Evolutionary conservation across 176 grass and related monocot species (phyloP), one percentile per base, ranked within the genome.

Genomic region (Neostapfia colusana): DNA sequence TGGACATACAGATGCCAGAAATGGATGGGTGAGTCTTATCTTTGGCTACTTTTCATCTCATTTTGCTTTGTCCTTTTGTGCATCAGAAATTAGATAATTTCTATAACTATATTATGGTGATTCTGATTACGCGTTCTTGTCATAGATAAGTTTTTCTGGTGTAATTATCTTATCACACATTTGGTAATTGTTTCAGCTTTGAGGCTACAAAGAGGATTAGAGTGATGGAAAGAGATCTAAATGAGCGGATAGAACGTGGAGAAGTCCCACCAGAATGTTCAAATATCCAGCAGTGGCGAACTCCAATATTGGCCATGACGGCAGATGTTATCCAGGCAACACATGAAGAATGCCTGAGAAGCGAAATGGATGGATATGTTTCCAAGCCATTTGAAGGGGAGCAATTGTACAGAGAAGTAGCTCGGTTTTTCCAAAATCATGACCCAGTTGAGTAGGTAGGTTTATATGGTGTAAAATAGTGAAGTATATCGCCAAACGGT

Each of bases 1-100:
- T 99, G 96, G 96, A 99, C 75, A 99, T 99, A 86, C 96, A 99
- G 73, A 99, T 99, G 96, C 96, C 96, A 15, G 96, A 99, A 71
- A 99, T 99, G 87, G 96, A 99, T 78, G 96, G 96, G 96, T 99
- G 69, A 73, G 81, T 70, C 5, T 63, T 66, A 60, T 44, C 72
- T 69, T 65, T 62, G 50, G 2, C 25, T 74, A 10, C 21, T 79
- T 31, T 13, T 39, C 60, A 65, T 65, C 7, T n/a, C n/a, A n/a
- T n/a, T n/a, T n/a, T n/a, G 17, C 10, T 77, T 77, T 38, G 35
- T 8, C 2, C 61, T 64, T 37, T 17, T 14, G 35, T 63, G 34
- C 34, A 20, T 35, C 23, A 48, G 6, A 69, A 42, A 42, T 42
- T 67, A 8, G 4, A 20, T 40, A 48, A 23, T 27, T 48, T 69